Percentiles rank a stretch among this genome's conserved stretches.
phyloP scores from a whole-genome alignment of 768 basidiomycete species.

The Chalciporus sphaerocephalus region DNA sequence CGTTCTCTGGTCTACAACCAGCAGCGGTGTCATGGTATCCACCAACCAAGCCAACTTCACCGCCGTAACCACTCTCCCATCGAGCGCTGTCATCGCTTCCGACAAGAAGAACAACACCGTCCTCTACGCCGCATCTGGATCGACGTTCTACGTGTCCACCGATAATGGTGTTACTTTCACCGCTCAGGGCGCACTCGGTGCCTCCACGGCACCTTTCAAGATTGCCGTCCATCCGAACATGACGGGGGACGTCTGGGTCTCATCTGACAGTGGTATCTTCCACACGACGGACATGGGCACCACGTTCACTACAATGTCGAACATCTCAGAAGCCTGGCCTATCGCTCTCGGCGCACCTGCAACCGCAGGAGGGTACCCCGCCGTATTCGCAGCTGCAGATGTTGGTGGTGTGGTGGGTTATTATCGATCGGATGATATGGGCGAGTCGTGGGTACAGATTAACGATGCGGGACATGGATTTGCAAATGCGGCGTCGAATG shows the following conservation, averaged over 20 bases:
- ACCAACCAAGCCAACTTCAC: slow-evolving; percentile 6
- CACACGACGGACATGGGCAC: not conserved
- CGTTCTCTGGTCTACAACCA: slow-evolving; percentile 5
- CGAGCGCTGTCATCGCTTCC: slow-evolving; percentile 52
- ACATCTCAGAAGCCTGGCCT: slow-evolving; percentile 6
- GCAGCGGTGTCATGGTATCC: slow-evolving; percentile 9
- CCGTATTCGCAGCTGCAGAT: slow-evolving; percentile 6
- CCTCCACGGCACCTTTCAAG: slow-evolving; percentile 8
- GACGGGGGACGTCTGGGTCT: slow-evolving; percentile 10
- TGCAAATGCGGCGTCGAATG: slow-evolving; percentile 44
- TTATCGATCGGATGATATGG: slow-evolving; percentile 54
- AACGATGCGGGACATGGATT: slow-evolving; percentile 57
- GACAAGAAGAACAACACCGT: slow-evolving; percentile 55
- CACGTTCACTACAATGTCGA: not conserved
- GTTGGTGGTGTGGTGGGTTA: slow-evolving; percentile 3
- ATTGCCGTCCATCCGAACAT: slow-evolving; percentile 4
- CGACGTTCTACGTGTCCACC: slow-evolving; percentile 56
- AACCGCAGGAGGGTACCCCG: not conserved
- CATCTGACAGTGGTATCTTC: slow-evolving; percentile 9
- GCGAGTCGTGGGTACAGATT: slow-evolving; percentile 55
- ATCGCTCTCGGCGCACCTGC: slow-evolving; percentile 6
- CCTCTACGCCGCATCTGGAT: slow-evolving; percentile 57
- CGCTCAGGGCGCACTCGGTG: slow-evolving; percentile 1
- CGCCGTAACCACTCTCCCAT: slow-evolving; percentile 41
- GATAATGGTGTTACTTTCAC: slow-evolving; percentile 49